Base-by-base conservation (phyloP, 208 protist species). In the Leishmania aethiopica region DNA sequence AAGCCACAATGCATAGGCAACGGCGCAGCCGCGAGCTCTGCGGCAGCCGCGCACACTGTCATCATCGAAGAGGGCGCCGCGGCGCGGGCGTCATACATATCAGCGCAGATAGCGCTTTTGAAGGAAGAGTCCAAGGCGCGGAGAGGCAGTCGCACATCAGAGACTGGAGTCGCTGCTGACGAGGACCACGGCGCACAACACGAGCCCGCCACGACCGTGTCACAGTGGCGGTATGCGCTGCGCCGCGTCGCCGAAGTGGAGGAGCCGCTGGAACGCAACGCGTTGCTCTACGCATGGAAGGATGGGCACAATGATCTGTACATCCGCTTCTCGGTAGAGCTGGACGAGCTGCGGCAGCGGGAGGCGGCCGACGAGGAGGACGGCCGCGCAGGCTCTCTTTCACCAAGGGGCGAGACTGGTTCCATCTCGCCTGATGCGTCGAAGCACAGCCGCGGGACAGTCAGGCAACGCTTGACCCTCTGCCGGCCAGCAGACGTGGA, bases 241-340 rank as follows among this genome's bases (percentile, higher is more conserved):
- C 75, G 37, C 28, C 83, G 78, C 32, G 60, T 91, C 28, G 72
- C 79, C 35, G 81, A 80, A 15, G 83, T 88, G 75, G 88, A 89
- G 57, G 90, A 94, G 78, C 85, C 85, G 40, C 74, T 90, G 55
- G 78, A 79, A 55, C 86, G 90, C 51, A 88, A 92, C 60, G 69
- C 81, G 19, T 77, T 94, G 62, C 25, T 86, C 6, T 92, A 92
- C 77, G 84, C 77, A 22, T 94, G 90, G 88, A 74, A 71, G 69
- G 90, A 92, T 79, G 62, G 25, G 8, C 89, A 92, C 79, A 84
- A 94, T 79, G 66, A 73, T 28, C 51, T 92, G 1, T 94, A 89
- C 83, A 84, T 94, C 25, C 73, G 83, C 35, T 86, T 89, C 78
- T 76, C 78, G 3, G 69, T 77, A 1, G 79, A 84, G 57, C 69